These are phyloP conservation scores for Euphorbia lathyris DNA, from an alignment of 345 rosid species.

Conservation along the genomic window DNA sequence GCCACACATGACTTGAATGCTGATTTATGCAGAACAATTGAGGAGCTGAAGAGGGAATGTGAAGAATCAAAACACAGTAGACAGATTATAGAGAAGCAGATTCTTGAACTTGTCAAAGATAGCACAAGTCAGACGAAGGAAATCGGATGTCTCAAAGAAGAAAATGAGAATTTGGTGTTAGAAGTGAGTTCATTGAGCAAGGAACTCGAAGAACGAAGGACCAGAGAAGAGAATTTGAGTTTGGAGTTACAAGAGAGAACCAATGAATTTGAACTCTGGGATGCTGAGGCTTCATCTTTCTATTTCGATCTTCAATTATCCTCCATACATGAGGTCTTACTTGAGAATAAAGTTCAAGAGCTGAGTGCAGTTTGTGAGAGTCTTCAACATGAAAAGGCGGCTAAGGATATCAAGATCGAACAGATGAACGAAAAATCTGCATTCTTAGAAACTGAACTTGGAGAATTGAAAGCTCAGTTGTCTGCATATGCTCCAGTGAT, in stretches of 20 bases:
- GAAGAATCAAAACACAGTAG: constrained; percentile 42
- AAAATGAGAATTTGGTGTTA: constrained; percentile 49
- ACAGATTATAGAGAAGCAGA: constrained; percentile 40
- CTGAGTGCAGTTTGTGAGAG: constrained; percentile 23
- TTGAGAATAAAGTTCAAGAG: constrained; percentile 37
- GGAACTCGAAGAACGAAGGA: constrained; percentile 50
- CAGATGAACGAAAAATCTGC: constrained; percentile 22
- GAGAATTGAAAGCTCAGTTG: constrained; percentile 25
- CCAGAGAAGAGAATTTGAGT: constrained; percentile 63
- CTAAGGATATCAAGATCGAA: constrained; percentile 23
- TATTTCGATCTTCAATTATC: constrained; percentile 84
- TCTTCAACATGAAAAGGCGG: constrained; percentile 22
- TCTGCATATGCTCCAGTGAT: constrained; percentile 30
- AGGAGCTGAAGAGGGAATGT: constrained; percentile 59
- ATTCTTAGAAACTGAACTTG: constrained; percentile 25
- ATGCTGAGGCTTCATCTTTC: constrained; percentile 82
- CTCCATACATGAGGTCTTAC: constrained; percentile 61
- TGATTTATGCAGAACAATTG: constrained; percentile 53
- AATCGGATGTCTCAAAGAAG: constrained; percentile 45
- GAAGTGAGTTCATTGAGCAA: constrained; percentile 36
- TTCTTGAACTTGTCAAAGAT: constrained; percentile 41
- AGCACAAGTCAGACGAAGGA: constrained; percentile 39
- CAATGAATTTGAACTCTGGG: constrained; percentile 86
- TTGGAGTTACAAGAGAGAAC: constrained; percentile 71
- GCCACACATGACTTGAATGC: constrained; percentile 48